Evolutionary conservation across 305 asterid species (phyloP), one percentile per base, ranked within the genome.

Genomic region (Ilex paraguariensis): DNA sequence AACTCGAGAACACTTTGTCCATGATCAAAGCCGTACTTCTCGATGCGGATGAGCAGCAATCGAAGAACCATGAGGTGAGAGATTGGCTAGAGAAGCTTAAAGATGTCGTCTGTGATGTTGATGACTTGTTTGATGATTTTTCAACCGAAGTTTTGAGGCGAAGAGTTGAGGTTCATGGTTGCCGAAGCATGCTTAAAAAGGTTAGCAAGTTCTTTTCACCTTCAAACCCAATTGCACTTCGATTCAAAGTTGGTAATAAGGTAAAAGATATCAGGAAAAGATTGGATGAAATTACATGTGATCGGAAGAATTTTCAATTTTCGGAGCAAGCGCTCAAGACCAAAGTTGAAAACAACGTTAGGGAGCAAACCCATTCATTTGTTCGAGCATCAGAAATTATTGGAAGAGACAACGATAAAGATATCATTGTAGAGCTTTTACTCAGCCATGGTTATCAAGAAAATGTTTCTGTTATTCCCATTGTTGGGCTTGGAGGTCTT

Each of bases 291-390:
- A 76, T 79, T 65, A 75, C 79, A 7, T 73, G 50, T 14, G 87
- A 79, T 60, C 62, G 84, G 69, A 76, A 51, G 63, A 82, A 70
- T 39, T 79, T 82, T 63, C 84, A 76, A 60, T 79, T 82, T 60
- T 61, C 70, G 14, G 84, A 82, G 65, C 64, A 69, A 42, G 28
- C 62, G 44, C 63, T 55, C 64, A 46, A 62, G 36, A 57, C 40
- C 45, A 69, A 61, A n/a, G 68, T 31, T 4, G 74, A 70, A 40
- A 64, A 50, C 61, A 70, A 50, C 31, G 51, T 59, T 7, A 73
- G 80, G 64, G 87, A 78, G 45, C 87, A 81, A 73, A 78, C 87
- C 61, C 87, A 76, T 75, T 81, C 87, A n/a, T 81, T 62, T 76
- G 84, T 81, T 8, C 76, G 71, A 58, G 79, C 82, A 31, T 73